Base-by-base conservation (phyloP, 805 yeast species). In the Lipomyces lipofer region DNA sequence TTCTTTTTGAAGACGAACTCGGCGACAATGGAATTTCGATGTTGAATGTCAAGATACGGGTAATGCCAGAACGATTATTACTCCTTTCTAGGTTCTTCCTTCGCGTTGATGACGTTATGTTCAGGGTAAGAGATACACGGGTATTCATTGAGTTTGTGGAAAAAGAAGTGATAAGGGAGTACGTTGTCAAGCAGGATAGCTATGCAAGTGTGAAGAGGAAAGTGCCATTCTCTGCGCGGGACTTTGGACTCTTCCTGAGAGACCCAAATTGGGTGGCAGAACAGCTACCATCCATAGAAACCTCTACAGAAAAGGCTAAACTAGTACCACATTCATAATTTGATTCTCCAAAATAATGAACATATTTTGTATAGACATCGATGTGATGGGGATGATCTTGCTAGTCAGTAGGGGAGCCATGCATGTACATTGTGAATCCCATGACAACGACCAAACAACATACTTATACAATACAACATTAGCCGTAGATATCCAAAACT, bases 11-110 rank as follows among this genome's bases (percentile, higher is more conserved):
- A 67, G 99, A 94, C 66, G 99, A 94, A 68, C 75, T 94, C 51
- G 98, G 96, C 3, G 99, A 94, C 69, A 94, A 92, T 69, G 99
- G 99, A 6, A 86, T 89, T 15, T 81, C 95, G 0, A 79, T 88
- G 51, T 71, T 88, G 51, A 82, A 83, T 49, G 83, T 84, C 32
- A 91, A 91, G 69, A 80, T 94, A 19, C 74, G 99, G 58, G 97
- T 90, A 3, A 94, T 94, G 97, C 83, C 83, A 5, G 79, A 84
- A 48, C 80, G 96, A 56, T 67, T 94, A 60, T 72, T 94, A 35
- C 63, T 92, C 30, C 73, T 94, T 43, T 81, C 84, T 47, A 77
- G 98, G 43, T 80, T 92, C 63, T 92, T 88, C 67, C 70, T 94
- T 56, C 77, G 98, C 44, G 95, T 94, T 5, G 99, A 94, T 71